These are phyloP conservation scores for Salix arbutifolia DNA, from an alignment of 345 rosid genomes.

Conservation along the genomic window DNA sequence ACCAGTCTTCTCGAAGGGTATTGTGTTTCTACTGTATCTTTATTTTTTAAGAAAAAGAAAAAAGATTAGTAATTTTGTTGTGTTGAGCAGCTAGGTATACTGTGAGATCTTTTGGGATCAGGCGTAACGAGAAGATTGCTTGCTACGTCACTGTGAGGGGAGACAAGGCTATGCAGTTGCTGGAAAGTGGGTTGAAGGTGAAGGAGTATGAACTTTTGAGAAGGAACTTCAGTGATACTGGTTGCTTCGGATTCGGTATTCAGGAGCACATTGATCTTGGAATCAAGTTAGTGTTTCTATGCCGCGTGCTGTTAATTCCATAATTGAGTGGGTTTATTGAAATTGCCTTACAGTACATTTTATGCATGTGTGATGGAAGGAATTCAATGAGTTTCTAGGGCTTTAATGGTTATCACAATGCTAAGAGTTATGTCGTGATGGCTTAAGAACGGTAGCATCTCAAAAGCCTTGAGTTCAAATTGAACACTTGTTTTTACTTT, in stretches of 20 bases:
- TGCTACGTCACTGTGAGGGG: constrained; percentile 97
- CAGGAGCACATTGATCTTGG: constrained; percentile 99
- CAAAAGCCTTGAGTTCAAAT: no score
- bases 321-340: no score
- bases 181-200: constrained; percentile 95
- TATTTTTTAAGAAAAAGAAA: neutral
- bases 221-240: constrained; percentile 94
- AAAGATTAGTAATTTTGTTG: neutral
- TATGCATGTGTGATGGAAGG: no score
- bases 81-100: constrained; percentile 78
- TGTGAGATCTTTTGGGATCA: constrained; percentile 89
- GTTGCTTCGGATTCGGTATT: constrained; percentile 94
- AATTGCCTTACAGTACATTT: no score
- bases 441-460: no score
- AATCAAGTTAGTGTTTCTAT: constrained; percentile 58
- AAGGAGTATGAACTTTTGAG: constrained; percentile 88
- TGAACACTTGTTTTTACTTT: no score
- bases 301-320: no score
- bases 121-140: constrained; percentile 97
- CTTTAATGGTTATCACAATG: no score
- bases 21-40: neutral
- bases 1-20: constrained; percentile 88
- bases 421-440: no score
- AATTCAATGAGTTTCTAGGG: no score
- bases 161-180: constrained; percentile 95